Percentiles rank a stretch among this genome's conserved stretches.
phyloP scores from a whole-genome alignment of 257 asterid genomes.

The Euphrasia confusa region DNA sequence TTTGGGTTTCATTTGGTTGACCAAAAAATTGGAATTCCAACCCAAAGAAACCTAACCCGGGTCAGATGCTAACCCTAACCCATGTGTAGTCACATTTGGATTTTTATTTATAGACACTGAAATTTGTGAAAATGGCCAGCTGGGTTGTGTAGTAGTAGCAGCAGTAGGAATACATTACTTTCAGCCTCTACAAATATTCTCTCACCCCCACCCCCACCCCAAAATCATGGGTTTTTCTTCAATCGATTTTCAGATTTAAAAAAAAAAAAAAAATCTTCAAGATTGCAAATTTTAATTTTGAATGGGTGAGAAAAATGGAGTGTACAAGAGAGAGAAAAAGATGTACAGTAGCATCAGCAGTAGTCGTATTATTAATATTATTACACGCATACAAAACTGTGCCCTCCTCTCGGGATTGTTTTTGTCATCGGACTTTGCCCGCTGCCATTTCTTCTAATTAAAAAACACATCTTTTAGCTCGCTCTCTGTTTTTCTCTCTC shows the following conservation, averaged over 20 bases:
- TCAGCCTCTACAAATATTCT: not conserved
- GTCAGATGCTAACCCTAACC: slow-evolving; percentile 73
- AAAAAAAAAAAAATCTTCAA: not conserved
- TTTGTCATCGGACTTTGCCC: slow-evolving; percentile 33
- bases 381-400: slow-evolving; percentile 57
- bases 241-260: slow-evolving; percentile 27
- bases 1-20: slow-evolving; percentile 45
- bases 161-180: no score
- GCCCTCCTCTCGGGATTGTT: slow-evolving; percentile 57
- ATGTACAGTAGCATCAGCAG: slow-evolving; percentile 15
- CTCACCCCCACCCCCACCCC: slow-evolving; percentile 17
- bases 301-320: slow-evolving; percentile 57
- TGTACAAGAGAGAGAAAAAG: slow-evolving; percentile 41
- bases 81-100: slow-evolving; percentile 35
- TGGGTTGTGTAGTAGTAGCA: no score
- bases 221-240: slow-evolving; percentile 18
- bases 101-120: slow-evolving; percentile 69
- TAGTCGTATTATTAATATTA: slow-evolving; percentile 7
- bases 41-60: slow-evolving; percentile 32
- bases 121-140: slow-evolving; percentile 38
- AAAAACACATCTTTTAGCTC: not conserved
- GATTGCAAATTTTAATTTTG: not conserved
- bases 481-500: not conserved
- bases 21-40: slow-evolving; percentile 9
- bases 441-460: slow-evolving; percentile 26